Evolutionary conservation across 768 basidiomycete genomes (phyloP).

Genomic region (Rossbeevera mucosa): DNA sequence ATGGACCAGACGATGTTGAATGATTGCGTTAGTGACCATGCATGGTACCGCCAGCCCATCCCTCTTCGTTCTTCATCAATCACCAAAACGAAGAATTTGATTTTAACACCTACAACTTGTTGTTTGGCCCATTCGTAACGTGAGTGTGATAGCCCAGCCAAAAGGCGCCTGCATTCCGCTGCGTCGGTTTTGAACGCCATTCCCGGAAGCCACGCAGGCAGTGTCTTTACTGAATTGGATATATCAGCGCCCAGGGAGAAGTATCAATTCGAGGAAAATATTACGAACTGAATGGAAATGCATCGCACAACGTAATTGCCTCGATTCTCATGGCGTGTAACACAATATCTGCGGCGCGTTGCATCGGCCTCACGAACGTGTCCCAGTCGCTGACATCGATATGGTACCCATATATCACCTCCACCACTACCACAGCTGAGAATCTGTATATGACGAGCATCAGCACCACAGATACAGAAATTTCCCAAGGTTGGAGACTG

Average conservation of each 20-base stretch:
- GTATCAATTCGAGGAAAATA: too few relatives aligned
- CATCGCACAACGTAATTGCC: neutral
- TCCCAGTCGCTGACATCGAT: conserved; percentile 1
- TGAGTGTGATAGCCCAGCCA: neutral
- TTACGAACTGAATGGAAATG: conserved; percentile 10
- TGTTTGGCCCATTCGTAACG: neutral
- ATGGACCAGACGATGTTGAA: neutral
- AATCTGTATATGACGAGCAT: neutral
- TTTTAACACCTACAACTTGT: neutral
- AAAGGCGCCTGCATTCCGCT: neutral
- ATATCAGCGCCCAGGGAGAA: too few relatives aligned
- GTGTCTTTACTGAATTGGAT: neutral
- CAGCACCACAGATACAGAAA: neutral
- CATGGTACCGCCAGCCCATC: conserved; percentile 8
- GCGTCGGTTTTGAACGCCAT: neutral
- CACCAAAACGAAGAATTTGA: too few relatives aligned
- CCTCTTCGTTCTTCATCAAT: neutral
- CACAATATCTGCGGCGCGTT: conserved; percentile 6
- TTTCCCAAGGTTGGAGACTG: neutral
- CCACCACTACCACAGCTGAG: conserved; percentile 6
- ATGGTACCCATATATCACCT: conserved; percentile 18
- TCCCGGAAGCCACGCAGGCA: neutral
- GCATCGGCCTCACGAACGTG: conserved; percentile 8
- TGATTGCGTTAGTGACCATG: conserved; percentile 16
- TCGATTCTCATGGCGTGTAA: neutral